Base-by-base conservation (phyloP, 768 basidiomycete species). In the Leccinum rimulosum region DNA sequence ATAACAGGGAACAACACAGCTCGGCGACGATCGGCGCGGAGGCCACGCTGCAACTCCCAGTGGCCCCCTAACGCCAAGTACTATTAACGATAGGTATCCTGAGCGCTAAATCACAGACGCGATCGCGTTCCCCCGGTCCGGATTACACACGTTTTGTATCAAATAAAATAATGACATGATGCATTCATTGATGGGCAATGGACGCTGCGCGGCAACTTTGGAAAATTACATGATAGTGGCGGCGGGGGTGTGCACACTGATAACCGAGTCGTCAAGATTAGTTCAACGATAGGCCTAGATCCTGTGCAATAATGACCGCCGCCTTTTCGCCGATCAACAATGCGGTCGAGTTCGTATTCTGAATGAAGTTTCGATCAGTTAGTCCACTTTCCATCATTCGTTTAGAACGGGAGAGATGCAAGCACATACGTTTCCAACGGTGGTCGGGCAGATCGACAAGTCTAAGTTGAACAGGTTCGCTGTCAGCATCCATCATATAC, bases 281-380 rank as follows among this genome's bases (percentile, higher is more conserved):
- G 14, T 14, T 19, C 17, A 12, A 11, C 40, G 8, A 17, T 12
- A 22, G 40, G 33, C 6, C 5, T 12, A 64, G 36, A n/a, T 65
- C 64, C 31, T 56, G 33, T 4, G 59, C 54, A 28, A 65, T 64
- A 9, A 64, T 65, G 3, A 14, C 33, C 4, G 64, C 63, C 5
- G 63, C 64, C 40, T 65, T 64, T 55, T 65, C 64, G 3, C 63
- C 64, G 22, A 65, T 36, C 52, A 65, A 14, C 50, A 65, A 55
- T n/a, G 63, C 59, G 17, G 63, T 64, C 3, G 57, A 65, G 27
- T 65, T 49, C 4, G 57, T 65, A 17, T 65, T 65, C 64, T 65
- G 15, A 17, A 6, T 12, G 19, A 6, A 33, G 10, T 43, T 43
- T 43, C 52, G 1, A 47, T 50, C 30, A 28, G 51, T 47, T 3